Evolutionary conservation across 2,329 filamentous ascomycete genomes (phyloP).

Genomic region (Phialemonium atrogriseum): DNA sequence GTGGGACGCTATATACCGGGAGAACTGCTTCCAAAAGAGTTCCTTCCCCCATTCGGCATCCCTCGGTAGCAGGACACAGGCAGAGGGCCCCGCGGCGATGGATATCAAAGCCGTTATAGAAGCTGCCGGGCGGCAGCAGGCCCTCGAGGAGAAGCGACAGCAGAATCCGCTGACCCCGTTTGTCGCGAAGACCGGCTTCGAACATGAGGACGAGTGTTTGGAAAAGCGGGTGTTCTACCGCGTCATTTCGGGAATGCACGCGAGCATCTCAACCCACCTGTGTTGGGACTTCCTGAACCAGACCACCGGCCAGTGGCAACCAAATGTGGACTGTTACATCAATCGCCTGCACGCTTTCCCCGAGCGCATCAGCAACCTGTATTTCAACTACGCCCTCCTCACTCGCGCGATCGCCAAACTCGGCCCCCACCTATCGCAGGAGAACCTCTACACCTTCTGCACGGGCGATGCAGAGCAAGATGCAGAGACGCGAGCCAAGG

Average conservation of each 20-base stretch:
- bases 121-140: conserved; percentile 49
- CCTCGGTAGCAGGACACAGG: conserved; percentile 35
- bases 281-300: conserved; percentile 97
- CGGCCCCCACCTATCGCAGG: conserved; percentile 60
- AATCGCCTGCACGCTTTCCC: conserved; percentile 75
- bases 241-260: conserved; percentile 94
- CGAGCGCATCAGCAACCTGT: conserved; percentile 91
- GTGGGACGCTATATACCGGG: conserved; percentile 93
- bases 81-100: conserved; percentile 44
- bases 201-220: conserved; percentile 83
- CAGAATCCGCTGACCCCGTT: conserved; percentile 47
- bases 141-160: conserved; percentile 52
- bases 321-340: conserved; percentile 84
- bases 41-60: conserved; percentile 54
- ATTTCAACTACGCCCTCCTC: conserved; percentile 98
- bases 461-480: conserved; percentile 78
- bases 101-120: conserved; percentile 56
- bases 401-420: conserved; percentile 88
- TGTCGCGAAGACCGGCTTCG: conserved; percentile 56
- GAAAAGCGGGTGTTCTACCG: conserved; percentile 99
- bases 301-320: conserved; percentile 85
- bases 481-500: conserved; percentile 67
- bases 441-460: conserved; percentile 75
- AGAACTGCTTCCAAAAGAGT: conserved; percentile 83
- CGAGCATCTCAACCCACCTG: conserved; percentile 90